A percentile compares a stretch with the other conserved stretches of the same genome.
Conservation (phyloP, 495 filamentous ascomycete genomes). For the Pseudevernia furfuracea region DNA sequence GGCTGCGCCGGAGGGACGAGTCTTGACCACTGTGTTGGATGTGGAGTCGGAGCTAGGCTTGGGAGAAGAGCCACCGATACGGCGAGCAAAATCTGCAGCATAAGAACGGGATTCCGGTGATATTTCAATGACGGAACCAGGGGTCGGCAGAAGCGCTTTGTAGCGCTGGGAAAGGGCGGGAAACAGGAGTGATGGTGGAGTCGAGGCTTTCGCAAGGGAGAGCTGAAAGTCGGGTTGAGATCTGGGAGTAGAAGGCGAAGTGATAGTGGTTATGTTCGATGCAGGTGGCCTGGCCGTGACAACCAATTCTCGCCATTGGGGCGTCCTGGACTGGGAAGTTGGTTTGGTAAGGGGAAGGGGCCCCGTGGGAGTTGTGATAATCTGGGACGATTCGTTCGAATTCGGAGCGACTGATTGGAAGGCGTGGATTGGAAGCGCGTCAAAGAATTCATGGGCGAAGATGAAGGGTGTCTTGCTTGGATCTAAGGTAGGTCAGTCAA, state of each 20-base stretch:
- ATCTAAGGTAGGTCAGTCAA: slow-evolving; percentile 29
- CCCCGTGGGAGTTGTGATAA: slow-evolving; percentile 42
- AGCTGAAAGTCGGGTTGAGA: slow-evolving; percentile 76
- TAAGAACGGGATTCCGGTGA: slow-evolving; percentile 77
- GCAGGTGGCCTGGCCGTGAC: slow-evolving; percentile 56
- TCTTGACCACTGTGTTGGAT: slow-evolving; percentile 30
- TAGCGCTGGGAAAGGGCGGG: slow-evolving; percentile 79
- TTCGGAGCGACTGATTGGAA: slow-evolving; percentile 65
- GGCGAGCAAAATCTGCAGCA: slow-evolving; percentile 67
- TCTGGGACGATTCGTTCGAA: slow-evolving; percentile 35
- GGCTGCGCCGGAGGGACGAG: slow-evolving; percentile 66
- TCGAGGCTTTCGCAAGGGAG: slow-evolving; percentile 61
- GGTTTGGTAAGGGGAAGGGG: slow-evolving; percentile 40
- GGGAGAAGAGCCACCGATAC: slow-evolving; percentile 62
- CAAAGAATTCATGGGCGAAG: slow-evolving; percentile 96
- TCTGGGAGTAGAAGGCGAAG: slow-evolving; percentile 33
- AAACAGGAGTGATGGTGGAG: slow-evolving; percentile 74
- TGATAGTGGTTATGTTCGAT: slow-evolving; percentile 31
- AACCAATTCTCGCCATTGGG: slow-evolving; percentile 82
- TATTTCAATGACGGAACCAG: slow-evolving; percentile 71
- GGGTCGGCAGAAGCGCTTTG: slow-evolving; percentile 55
- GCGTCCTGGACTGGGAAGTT: slow-evolving; percentile 37
- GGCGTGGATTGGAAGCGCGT: slow-evolving; percentile 94
- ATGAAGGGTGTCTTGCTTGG: slow-evolving; percentile 76
- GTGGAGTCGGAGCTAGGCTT: slow-evolving; percentile 31